Evolutionary conservation across 2,329 filamentous ascomycete species (phyloP), one percentile per base, ranked within the genome.

Genomic region (Fusarium guadeloupense): DNA sequence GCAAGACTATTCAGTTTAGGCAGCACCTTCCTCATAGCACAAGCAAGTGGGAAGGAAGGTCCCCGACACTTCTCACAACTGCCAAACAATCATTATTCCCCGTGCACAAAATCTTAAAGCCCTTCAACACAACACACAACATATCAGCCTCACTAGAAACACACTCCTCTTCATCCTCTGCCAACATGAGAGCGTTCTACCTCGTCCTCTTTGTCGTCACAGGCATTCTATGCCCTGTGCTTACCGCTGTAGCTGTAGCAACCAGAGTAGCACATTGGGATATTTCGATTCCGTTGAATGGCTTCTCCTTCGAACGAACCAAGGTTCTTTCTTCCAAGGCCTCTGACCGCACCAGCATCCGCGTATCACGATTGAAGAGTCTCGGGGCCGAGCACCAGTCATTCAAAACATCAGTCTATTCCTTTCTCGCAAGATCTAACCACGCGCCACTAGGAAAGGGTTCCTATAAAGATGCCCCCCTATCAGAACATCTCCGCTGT

Each of bases 401-500:
- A 2, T 62, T 66, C 12, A 60, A 59, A 17, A 66, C 67, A 56
- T 72, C 75, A 5, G 67, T 69, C 13, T 64, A 71, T 23, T 74
- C 75, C 8, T 69, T 72, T 25, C 63, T 77, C 12, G 54, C 59
- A 14, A 66, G 64, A 6, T 52, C 68, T 6, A 19, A 60, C 48
- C 9, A 49, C 19, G 54, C 62, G 6, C 49, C 45, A 7, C 59
- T 54, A 8, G 54, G 58, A 35, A 67, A 69, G 34, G 59, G n/a
- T n/a, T n/a, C n/a, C n/a, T n/a, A n/a, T n/a, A n/a, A n/a, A n/a
- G n/a, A n/a, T n/a, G n/a, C n/a, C n/a, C 5, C 59, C 21, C 48
- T 73, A 70, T 17, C 76, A 79, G 56, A 80, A 80, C 50, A 71
- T 78, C 44, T 75, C 71, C 13, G 69, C 72, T n/a, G 64, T 77